Evolutionary conservation across 2,329 filamentous ascomycete species (phyloP).

Genomic region (Neonectria coccinea): DNA sequence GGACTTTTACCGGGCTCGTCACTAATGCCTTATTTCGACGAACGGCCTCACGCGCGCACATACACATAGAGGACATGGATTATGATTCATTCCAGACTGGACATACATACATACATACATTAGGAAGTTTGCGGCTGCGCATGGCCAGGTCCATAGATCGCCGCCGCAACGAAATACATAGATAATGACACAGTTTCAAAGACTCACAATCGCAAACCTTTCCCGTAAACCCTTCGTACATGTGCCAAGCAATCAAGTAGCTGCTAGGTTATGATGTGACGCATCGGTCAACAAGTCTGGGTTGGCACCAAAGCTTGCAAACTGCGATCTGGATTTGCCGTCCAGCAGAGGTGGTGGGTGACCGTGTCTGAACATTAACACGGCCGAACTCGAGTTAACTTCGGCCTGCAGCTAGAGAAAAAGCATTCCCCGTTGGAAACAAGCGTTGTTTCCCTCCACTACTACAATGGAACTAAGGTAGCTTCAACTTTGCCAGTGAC

Average conservation of each 20-base stretch:
- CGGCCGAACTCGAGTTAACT: neutral
- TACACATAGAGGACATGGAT: conserved; percentile 17
- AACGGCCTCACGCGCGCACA: conserved; percentile 2
- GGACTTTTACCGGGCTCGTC: neutral
- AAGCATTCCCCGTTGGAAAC: neutral
- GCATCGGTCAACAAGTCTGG: neutral
- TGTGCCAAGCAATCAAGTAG: neutral
- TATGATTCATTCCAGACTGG: conserved; percentile 7
- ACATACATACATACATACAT: neutral
- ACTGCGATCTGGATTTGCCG: too few species aligned
- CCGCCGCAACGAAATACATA: conserved; percentile 10
- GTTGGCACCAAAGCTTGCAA: too few species aligned
- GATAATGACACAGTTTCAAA: conserved; percentile 11
- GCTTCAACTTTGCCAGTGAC: neutral
- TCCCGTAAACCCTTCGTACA: neutral
- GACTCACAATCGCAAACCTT: neutral
- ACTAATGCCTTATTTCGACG: conserved; percentile 19
- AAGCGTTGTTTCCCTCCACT: neutral
- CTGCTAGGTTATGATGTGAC: neutral
- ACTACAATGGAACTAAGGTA: neutral
- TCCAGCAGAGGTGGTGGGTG: neutral
- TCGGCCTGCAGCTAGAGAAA: neutral
- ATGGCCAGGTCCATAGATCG: conserved; percentile 6
- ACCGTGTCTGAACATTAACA: too few species aligned
- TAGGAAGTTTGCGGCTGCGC: conserved; percentile 15